A percentile compares a stretch with the other conserved stretches of the same genome.
Evolutionary conservation across 768 basidiomycete species (phyloP).

Genomic region (Leccinum pellstonianum): DNA sequence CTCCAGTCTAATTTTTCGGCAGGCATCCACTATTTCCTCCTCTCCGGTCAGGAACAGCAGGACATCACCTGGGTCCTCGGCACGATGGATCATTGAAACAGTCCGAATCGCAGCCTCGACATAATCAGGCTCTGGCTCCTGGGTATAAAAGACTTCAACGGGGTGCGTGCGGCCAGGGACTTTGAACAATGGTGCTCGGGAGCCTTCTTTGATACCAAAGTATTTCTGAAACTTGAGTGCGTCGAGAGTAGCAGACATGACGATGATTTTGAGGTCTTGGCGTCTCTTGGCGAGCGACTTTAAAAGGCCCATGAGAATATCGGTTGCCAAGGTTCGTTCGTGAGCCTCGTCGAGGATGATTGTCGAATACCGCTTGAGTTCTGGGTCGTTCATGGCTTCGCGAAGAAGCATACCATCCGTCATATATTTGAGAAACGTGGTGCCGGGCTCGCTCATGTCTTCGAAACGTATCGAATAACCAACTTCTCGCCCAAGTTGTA

Average conservation of each 20-base stretch:
- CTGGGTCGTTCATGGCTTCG: conserved; percentile 96
- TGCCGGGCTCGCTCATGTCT: conserved; percentile 78
- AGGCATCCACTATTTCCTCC: conserved; percentile 97
- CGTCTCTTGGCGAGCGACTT: conserved; percentile 81
- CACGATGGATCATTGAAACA: conserved; percentile 95
- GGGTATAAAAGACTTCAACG: conserved; percentile 93
- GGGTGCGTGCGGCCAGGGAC: conserved; percentile 93
- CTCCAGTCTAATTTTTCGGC: conserved; percentile 88
- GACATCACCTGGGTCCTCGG: conserved; percentile 91
- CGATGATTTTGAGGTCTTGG: conserved; percentile 89
- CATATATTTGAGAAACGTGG: conserved; percentile 96
- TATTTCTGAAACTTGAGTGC: conserved; percentile 97
- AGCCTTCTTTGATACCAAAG: conserved; percentile 52
- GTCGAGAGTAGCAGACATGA: conserved; percentile 98
- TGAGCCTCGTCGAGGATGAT: conserved; percentile 99
- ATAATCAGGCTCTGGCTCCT: conserved; percentile 92
- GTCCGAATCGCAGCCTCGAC: conserved; percentile 96
- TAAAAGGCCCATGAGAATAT: conserved; percentile 96
- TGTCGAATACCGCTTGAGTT: conserved; percentile 86
- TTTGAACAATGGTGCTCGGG: conserved; percentile 76
- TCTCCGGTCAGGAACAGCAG: conserved; percentile 96
- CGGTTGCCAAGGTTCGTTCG: conserved; percentile 95
- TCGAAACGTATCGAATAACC: conserved; percentile 99
- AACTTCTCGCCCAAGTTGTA: conserved; percentile 90
- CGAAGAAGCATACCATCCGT: conserved; percentile 99